Percentiles rank a stretch among this genome's conserved stretches.
Conservation (phyloP, 176 grass and related monocot species). For the Pontederia paniculata region DNA sequence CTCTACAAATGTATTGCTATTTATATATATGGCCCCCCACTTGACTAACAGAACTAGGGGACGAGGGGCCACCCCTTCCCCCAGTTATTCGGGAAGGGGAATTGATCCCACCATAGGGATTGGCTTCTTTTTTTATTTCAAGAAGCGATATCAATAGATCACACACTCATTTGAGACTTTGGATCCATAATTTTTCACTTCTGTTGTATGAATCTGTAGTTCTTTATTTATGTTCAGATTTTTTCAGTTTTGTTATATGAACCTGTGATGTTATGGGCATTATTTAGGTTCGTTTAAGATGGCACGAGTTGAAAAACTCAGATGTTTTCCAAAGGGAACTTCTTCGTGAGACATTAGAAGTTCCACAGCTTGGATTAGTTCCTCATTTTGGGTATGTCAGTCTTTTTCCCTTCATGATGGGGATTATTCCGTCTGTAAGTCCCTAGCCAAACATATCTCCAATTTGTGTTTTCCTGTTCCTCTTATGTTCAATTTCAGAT, state of each 20-base stretch:
- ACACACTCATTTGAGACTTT: too few species aligned
- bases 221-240: not conserved
- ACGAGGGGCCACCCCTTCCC: too few species aligned
- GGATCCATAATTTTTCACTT: too few species aligned
- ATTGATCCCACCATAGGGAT: too few species aligned
- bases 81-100: too few species aligned
- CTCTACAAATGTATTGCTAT: too few species aligned
- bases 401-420: constrained; percentile 97
- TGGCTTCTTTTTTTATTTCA: too few species aligned
- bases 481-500: not conserved
- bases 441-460: not conserved
- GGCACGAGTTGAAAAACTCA: constrained; percentile 50
- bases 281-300: constrained; percentile 72
- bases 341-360: constrained; percentile 64
- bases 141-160: too few species aligned
- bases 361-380: constrained; percentile 59
- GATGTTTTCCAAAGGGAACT: constrained; percentile 51
- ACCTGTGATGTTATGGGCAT: not conserved
- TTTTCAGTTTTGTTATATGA: not conserved
- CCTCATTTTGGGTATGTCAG: constrained; percentile 97
- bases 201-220: not conserved
- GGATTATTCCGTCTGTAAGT: constrained; percentile 77
- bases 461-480: not conserved
- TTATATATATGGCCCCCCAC: too few species aligned
- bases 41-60: too few species aligned